These are phyloP conservation scores for Aspergillus versicolor DNA, from an alignment of 2,329 filamentous ascomycete genomes.

Conservation along the genomic window DNA sequence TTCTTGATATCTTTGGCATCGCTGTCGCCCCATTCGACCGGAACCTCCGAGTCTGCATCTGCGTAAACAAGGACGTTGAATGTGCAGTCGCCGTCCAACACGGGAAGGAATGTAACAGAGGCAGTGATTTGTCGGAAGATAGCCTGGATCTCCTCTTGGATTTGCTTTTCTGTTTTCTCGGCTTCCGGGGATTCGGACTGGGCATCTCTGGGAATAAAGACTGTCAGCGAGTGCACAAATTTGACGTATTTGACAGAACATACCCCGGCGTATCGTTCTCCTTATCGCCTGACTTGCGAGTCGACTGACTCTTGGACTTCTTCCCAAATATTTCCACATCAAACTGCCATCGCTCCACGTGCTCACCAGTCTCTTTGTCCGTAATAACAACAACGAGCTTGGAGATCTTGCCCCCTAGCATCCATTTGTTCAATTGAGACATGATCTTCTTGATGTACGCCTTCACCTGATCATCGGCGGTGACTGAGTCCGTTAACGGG, in stretches of 20 bases:
- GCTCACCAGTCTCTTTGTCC: slow-evolving; percentile 93
- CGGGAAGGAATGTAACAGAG: slow-evolving; percentile 92
- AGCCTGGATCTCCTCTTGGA: slow-evolving; percentile 92
- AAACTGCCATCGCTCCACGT: slow-evolving; percentile 97
- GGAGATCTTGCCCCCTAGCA: slow-evolving; percentile 93
- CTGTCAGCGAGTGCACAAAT: neutral
- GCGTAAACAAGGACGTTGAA: slow-evolving; percentile 99
- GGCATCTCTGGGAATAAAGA: slow-evolving; percentile 26
- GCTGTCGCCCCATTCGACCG: slow-evolving; percentile 97
- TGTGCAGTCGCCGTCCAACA: slow-evolving; percentile 91
- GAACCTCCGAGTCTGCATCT: slow-evolving; percentile 93
- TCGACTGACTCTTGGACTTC: slow-evolving; percentile 48
- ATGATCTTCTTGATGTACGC: slow-evolving; percentile 99
- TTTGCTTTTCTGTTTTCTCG: slow-evolving; percentile 89
- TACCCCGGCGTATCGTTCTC: slow-evolving; percentile 66
- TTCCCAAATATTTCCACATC: slow-evolving; percentile 70
- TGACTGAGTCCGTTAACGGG: slow-evolving; percentile 57
- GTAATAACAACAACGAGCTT: slow-evolving; percentile 97
- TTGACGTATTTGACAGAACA: slow-evolving; percentile 18
- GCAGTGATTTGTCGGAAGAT: slow-evolving; percentile 98
- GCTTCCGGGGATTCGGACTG: slow-evolving; percentile 28
- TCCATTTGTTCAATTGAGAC: slow-evolving; percentile 96
- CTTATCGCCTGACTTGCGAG: slow-evolving; percentile 58
- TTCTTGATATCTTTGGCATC: slow-evolving; percentile 96
- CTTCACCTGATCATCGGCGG: slow-evolving; percentile 95